Evolutionary conservation across 352 stramenopile genomes (phyloP).

Genomic region (Phytophthora citrophthora): DNA sequence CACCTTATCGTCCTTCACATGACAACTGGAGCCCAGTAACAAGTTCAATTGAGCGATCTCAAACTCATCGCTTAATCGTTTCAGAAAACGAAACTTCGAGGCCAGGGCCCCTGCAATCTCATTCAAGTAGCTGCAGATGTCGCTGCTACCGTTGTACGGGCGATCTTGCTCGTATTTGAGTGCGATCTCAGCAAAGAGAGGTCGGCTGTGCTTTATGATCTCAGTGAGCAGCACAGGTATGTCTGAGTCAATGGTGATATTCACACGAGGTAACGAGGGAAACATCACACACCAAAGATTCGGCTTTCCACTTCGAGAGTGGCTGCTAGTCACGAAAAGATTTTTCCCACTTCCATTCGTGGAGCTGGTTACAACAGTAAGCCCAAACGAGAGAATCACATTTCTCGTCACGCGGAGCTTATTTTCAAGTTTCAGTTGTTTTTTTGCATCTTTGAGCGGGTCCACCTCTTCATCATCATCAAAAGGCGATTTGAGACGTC

Average conservation of each 20-base stretch:
- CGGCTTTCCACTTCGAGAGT: neutral
- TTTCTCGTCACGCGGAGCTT: neutral
- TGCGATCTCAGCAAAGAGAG: too few relatives aligned
- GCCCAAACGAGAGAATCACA: conserved; percentile 4
- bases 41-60: conserved; percentile 1
- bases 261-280: conserved; percentile 1
- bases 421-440: neutral
- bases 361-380: conserved; percentile 5
- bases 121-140: neutral
- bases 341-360: conserved; percentile 4
- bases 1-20: neutral
- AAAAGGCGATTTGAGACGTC: neutral
- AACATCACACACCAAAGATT: conserved; percentile 1
- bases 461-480: too few relatives aligned
- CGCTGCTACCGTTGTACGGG: too few relatives aligned
- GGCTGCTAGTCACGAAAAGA: neutral
- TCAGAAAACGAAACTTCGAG: neutral
- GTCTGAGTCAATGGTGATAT: neutral
- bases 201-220: too few relatives aligned
- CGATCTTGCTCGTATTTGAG: too few relatives aligned
- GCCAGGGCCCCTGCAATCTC: neutral
- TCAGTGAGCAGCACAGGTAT: too few relatives aligned
- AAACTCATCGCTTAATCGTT: neutral
- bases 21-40: conserved; percentile 1
- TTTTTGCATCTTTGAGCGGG: too few relatives aligned